Conservation (phyloP, 1,284 basidiomycete genomes). For the Melanopsichium pennsylvanicum region DNA sequence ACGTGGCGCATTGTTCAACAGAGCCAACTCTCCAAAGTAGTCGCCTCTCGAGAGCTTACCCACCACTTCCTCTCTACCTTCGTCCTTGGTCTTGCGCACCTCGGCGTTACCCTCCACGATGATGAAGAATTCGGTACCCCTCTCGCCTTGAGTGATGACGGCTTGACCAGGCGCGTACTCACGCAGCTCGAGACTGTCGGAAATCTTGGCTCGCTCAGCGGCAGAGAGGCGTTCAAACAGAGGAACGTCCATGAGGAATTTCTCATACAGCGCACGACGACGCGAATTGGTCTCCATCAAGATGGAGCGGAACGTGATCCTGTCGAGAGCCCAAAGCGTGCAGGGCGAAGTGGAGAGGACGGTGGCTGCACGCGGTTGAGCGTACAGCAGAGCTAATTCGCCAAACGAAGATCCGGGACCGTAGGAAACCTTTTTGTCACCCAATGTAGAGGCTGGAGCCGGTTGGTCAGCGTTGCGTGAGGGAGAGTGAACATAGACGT, state of each 20-base stretch:
- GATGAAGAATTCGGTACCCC: conserved; percentile 96
- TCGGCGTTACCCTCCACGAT: conserved; percentile 90
- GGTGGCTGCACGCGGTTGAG: conserved; percentile 91
- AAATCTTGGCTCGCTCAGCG: conserved; percentile 92
- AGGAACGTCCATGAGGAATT: conserved; percentile 89
- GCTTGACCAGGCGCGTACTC: conserved; percentile 83
- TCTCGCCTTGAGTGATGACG: conserved; percentile 89
- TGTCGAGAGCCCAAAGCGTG: conserved; percentile 92
- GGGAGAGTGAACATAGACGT: conserved; percentile 77
- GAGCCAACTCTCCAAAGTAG: conserved; percentile 93
- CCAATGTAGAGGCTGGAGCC: conserved; percentile 33
- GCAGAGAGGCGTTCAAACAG: conserved; percentile 84
- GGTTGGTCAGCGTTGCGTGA: conserved; percentile 42
- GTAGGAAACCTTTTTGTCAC: conserved; percentile 73
- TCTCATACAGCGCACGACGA: conserved; percentile 92
- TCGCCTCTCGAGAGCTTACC: conserved; percentile 85
- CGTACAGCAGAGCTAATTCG: conserved; percentile 97
- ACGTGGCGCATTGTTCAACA: conserved; percentile 84
- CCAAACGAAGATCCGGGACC: conserved; percentile 88
- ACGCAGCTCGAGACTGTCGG: conserved; percentile 87
- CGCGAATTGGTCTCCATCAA: conserved; percentile 71
- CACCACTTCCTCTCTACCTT: conserved; percentile 69
- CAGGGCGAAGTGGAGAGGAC: conserved; percentile 83
- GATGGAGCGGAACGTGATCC: conserved; percentile 98
- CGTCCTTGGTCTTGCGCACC: conserved; percentile 80